phyloP scores from a whole-genome alignment of 805 yeast species.

The Kluyveromyces aestuarii region DNA sequence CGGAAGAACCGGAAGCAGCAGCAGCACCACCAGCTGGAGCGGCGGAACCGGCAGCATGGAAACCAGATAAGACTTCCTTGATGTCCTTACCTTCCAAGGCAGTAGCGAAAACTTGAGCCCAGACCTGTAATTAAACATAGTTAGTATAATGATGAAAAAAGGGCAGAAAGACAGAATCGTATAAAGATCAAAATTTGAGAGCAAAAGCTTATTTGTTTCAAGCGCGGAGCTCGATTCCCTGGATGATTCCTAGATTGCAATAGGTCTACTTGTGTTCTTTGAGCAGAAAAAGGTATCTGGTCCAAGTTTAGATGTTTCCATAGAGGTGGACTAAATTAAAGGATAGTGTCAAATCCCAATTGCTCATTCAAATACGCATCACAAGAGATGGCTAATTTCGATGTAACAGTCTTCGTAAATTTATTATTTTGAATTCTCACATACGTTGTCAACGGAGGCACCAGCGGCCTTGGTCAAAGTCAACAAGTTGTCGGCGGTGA shows the following conservation, averaged over 20 bases:
- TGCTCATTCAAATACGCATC: too few species aligned
- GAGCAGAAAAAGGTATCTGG: too few species aligned
- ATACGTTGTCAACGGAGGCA: constrained; percentile 54
- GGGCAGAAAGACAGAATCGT: background rate
- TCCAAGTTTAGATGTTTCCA: too few species aligned
- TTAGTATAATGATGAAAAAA: constrained; percentile 3
- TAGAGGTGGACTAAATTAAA: too few species aligned
- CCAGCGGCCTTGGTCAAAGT: constrained; percentile 72
- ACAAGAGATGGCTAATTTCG: too few species aligned
- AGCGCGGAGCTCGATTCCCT: background rate
- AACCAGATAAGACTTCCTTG: constrained; percentile 56
- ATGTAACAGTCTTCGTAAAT: too few species aligned
- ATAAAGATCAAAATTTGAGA: background rate
- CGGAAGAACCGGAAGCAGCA: constrained; percentile 39
- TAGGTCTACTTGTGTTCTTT: too few species aligned
- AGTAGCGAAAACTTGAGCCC: constrained; percentile 77
- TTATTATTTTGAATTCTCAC: background rate
- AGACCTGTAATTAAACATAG: constrained; percentile 31
- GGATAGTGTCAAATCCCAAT: too few species aligned
- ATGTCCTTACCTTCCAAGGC: constrained; percentile 79
- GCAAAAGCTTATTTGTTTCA: background rate
- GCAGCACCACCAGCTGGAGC: constrained; percentile 36
- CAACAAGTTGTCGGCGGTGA: constrained; percentile 72
- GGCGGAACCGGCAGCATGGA: constrained; percentile 37
- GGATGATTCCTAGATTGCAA: background rate